These are phyloP conservation scores for Pyrenochaeta sp. DNA, from an alignment of 2,329 filamentous ascomycete species.

Conservation along the genomic window DNA sequence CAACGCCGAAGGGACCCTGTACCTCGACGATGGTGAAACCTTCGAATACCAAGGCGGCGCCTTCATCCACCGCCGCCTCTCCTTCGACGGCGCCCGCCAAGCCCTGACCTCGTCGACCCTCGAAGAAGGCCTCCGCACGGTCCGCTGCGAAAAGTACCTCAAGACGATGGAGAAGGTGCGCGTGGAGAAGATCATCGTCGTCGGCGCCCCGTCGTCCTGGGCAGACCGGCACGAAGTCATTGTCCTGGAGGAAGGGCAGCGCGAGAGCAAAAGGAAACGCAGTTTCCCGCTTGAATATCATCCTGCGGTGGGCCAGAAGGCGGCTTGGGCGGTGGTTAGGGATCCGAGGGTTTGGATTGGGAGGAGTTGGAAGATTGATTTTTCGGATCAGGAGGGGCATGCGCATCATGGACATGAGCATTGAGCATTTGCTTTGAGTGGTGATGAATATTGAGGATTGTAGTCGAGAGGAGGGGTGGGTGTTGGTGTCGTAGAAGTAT, in stretches of 20 bases:
- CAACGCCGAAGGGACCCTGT: slow-evolving; percentile 81
- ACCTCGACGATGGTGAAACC: slow-evolving; percentile 91
- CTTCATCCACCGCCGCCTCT: slow-evolving; percentile 86
- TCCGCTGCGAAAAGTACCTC: slow-evolving; percentile 75
- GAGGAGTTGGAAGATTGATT: slow-evolving; percentile 69
- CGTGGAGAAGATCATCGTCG: slow-evolving; percentile 83
- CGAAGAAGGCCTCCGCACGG: slow-evolving; percentile 56
- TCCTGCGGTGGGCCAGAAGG: slow-evolving; percentile 60
- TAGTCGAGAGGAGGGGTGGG: no score
- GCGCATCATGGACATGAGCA: slow-evolving; percentile 35
- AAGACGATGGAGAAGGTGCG: slow-evolving; percentile 79
- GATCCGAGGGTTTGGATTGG: slow-evolving; percentile 69
- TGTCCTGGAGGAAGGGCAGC: slow-evolving; percentile 67
- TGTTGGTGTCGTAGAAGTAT: no score
- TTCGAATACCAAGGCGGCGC: slow-evolving; percentile 87
- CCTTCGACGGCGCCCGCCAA: slow-evolving; percentile 62
- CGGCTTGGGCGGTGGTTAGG: slow-evolving; percentile 69
- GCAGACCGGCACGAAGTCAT: slow-evolving; percentile 67
- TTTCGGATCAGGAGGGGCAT: slow-evolving; percentile 41
- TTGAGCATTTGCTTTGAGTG: no score
- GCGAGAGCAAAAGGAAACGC: slow-evolving; percentile 51
- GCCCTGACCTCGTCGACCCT: slow-evolving; percentile 70
- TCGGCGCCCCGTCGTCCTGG: slow-evolving; percentile 80
- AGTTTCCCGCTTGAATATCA: slow-evolving; percentile 68
- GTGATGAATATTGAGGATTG: no score